Percentiles rank a stretch among this genome's conserved stretches.
These are phyloP conservation scores for Yamadazyma diospyri DNA, from an alignment of 1,139 yeast species.

Conservation along the genomic window DNA sequence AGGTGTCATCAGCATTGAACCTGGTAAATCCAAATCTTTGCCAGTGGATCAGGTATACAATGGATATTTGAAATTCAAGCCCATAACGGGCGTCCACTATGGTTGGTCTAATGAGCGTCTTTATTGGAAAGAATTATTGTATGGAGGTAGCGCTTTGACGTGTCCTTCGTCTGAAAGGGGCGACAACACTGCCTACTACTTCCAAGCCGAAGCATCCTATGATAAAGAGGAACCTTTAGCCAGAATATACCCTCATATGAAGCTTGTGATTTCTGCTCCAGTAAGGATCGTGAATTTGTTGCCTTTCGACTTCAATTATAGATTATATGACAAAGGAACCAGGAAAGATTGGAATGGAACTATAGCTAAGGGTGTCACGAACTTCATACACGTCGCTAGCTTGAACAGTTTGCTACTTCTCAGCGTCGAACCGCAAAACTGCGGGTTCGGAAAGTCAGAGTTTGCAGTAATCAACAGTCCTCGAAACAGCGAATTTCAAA, in stretches of 20 bases:
- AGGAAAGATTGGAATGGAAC: slow-evolving; percentile 66
- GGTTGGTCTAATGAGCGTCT: slow-evolving; percentile 64
- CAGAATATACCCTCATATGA: slow-evolving; percentile 81
- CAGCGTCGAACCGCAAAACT: slow-evolving; percentile 64
- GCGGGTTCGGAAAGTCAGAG: slow-evolving; percentile 68
- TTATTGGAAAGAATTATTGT: slow-evolving; percentile 62
- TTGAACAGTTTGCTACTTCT: slow-evolving; percentile 66
- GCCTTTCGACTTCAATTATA: slow-evolving; percentile 76
- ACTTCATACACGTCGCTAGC: slow-evolving; percentile 79
- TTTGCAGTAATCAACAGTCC: slow-evolving; percentile 78
- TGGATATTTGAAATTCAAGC: slow-evolving; percentile 57
- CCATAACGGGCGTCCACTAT: slow-evolving; percentile 50
- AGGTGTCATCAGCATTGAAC: slow-evolving; percentile 35
- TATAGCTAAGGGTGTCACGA: slow-evolving; percentile 60
- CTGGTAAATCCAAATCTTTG: slow-evolving; percentile 57
- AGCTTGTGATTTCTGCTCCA: slow-evolving; percentile 77
- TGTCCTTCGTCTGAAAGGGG: slow-evolving; percentile 46
- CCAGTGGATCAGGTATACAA: slow-evolving; percentile 71
- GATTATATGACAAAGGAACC: slow-evolving; percentile 75
- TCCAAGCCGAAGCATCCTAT: slow-evolving; percentile 70
- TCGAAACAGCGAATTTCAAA: slow-evolving; percentile 46
- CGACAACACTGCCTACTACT: slow-evolving; percentile 52
- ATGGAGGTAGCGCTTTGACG: slow-evolving; percentile 52
- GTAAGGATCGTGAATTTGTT: slow-evolving; percentile 78
- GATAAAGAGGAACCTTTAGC: slow-evolving; percentile 66